Conservation (phyloP, 2,329 filamentous ascomycete genomes). For the Dactylellina drechsleri region DNA sequence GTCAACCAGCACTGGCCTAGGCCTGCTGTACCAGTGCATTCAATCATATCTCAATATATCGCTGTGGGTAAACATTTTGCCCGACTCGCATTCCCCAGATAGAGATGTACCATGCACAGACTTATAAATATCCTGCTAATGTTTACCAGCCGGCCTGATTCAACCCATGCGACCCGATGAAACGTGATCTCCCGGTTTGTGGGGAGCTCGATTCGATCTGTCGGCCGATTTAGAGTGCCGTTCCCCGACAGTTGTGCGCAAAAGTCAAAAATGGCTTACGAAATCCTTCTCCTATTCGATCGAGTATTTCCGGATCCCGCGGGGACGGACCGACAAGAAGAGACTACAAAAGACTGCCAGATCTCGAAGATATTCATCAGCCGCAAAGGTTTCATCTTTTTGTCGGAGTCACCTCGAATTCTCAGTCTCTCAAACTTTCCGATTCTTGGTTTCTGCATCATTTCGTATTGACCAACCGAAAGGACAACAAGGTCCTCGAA, state of each 20-base stretch:
- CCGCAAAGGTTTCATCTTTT: too few species aligned
- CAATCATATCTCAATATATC: too few species aligned
- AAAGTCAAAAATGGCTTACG: slow-evolving; percentile 29
- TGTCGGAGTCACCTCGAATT: too few species aligned
- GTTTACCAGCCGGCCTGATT: background rate
- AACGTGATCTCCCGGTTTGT: background rate
- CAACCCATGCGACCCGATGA: background rate
- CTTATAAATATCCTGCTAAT: too few species aligned
- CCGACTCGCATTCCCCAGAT: too few species aligned
- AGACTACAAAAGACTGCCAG: too few species aligned
- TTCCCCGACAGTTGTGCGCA: slow-evolving; percentile 6
- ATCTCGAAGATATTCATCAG: too few species aligned
- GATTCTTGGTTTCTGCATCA: background rate
- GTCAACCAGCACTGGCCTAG: too few species aligned
- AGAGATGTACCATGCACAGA: too few species aligned
- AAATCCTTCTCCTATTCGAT: slow-evolving; percentile 18
- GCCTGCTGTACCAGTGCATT: too few species aligned
- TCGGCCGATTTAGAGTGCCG: slow-evolving; percentile 42
- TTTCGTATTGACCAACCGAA: background rate
- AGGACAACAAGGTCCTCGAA: background rate
- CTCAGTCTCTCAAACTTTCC: background rate
- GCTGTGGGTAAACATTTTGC: too few species aligned
- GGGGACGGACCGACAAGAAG: too few species aligned
- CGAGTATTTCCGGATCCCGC: background rate
- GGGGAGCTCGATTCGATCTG: slow-evolving; percentile 9